Evolutionary conservation across 495 filamentous ascomycete genomes (phyloP).

Genomic region (Neurospora sp.): DNA sequence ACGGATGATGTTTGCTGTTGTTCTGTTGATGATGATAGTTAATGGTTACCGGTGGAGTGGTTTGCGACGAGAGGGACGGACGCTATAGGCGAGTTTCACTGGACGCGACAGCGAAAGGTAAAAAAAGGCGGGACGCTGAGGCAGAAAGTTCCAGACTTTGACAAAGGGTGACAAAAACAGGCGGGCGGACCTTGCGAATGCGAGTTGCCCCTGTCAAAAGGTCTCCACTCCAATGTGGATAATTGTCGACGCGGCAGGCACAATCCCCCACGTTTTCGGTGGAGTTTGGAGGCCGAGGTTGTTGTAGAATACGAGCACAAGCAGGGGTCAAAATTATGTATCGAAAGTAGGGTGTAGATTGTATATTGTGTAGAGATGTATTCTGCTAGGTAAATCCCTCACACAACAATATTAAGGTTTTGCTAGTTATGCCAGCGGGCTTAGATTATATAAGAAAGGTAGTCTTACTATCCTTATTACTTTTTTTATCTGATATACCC

Average conservation of each 20-base stretch:
- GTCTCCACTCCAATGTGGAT: not conserved
- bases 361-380: no score
- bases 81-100: not conserved
- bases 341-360: no score
- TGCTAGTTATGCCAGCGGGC: no score
- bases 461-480: no score
- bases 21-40: not conserved
- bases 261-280: not conserved
- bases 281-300: not conserved
- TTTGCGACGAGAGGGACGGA: not conserved
- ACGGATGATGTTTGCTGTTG: not conserved
- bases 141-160: not conserved
- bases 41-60: not conserved
- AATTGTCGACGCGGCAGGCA: not conserved
- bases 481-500: no score
- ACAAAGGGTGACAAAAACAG: not conserved
- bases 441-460: no score
- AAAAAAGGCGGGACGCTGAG: constrained; percentile 11
- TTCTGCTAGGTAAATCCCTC: no score
- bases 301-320: no score
- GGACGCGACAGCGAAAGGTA: not conserved
- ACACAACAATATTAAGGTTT: no score
- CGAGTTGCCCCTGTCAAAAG: not conserved
- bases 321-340: no score
- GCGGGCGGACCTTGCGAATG: no score